Evolutionary conservation across 345 rosid genomes (phyloP).

Genomic region (Eucalyptus melliodora): DNA sequence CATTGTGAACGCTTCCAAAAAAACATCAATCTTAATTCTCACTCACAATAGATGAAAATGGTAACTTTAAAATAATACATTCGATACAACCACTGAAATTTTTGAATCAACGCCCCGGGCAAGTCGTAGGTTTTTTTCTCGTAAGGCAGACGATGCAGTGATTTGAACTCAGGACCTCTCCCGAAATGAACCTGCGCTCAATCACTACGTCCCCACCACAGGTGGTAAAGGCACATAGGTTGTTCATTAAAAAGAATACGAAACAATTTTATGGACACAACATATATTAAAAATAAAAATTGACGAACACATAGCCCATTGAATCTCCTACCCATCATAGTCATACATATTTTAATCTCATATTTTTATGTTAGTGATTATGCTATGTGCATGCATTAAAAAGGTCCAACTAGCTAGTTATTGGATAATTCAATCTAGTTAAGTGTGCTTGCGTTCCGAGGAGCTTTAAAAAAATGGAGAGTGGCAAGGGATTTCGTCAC

Average conservation of each 20-base stretch:
- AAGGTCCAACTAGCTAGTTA: not conserved
- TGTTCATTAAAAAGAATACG: not conserved
- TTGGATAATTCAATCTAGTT: not conserved
- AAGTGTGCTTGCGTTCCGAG: not conserved
- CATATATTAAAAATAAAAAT: not conserved
- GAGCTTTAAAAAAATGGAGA: not conserved
- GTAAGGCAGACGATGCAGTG: no score
- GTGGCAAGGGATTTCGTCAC: not conserved
- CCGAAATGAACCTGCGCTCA: fast-evolving
- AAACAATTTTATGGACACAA: not conserved
- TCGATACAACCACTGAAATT: fast-evolving
- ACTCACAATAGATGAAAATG: not conserved
- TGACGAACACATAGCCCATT: not conserved
- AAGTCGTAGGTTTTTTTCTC: no score
- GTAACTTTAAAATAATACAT: not conserved
- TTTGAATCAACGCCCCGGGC: not conserved
- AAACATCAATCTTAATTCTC: not conserved
- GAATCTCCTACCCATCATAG: not conserved
- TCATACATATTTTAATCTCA: not conserved
- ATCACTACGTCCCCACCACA: no score
- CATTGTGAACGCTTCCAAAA: fast-evolving
- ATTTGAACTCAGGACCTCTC: no score
- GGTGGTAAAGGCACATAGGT: no score
- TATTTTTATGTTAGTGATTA: not conserved
- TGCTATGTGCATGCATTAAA: not conserved